Evolutionary conservation across 352 stramenopile species (phyloP), one percentile per base, ranked within the genome.

Genomic region (Globisporangium echinulatum): DNA sequence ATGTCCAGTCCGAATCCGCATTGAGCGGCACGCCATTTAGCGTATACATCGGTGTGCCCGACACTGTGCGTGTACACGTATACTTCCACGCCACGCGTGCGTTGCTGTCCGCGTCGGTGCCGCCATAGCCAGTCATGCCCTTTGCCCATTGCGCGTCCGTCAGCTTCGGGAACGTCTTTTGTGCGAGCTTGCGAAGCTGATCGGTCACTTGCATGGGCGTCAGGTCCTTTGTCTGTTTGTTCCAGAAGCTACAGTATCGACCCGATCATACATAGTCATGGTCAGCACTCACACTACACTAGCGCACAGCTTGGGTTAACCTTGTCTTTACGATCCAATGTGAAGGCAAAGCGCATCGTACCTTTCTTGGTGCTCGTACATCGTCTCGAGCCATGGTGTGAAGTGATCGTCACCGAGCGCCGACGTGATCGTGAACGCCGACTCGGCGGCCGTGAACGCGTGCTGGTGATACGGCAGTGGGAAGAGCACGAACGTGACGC

Each of bases 1-100:
- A 71, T n/a, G 57, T 74, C 69, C 69, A 81, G 6, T 74, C 64
- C 17, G 84, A 69, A 49, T 74, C 62, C 11, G 71, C 64, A 13
- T 82, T 57, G 48, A 90, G 84, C 4, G 82, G 82, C 19, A 92
- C 82, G 53, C 83, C 84, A 38, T 94, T 94, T 54, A 94, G 67
- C 15, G 69, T 85, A 61, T 94, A 94, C 68, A 88, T 68, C 10
- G 84, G 84, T 11, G 82, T 94, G 11, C 84, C 84, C 37, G 82
- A 85, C 59, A 82, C 81, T 46, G 75, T 73, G 52, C 84, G 76
- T 3, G 84, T 77, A 66, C 84, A 94, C 48, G 79, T 73, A 70
- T 94, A 91, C 66, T 94, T 94, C 84, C 84, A 94, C 36, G 74
- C 73, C 52, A 81, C 70, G 51, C 84, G 79, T 2, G 75, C 65